A percentile compares a stretch with the other conserved stretches of the same genome.
phyloP scores from a whole-genome alignment of 176 grass and related monocot species.

The Aegilops speltoides region DNA sequence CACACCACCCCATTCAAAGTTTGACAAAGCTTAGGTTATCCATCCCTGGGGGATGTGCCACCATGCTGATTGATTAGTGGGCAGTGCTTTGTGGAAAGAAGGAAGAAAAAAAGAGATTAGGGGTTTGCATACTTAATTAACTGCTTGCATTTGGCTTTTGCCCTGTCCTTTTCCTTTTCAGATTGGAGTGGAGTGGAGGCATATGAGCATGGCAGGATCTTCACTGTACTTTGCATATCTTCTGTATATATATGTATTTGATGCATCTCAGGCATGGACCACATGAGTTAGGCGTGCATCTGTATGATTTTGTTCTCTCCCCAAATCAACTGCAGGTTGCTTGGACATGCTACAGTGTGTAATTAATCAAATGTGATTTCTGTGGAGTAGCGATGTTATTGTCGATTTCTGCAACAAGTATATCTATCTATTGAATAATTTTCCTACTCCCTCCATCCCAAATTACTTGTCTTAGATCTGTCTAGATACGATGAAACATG shows the following conservation, averaged over 20 bases:
- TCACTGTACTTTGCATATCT: conserved; percentile 54
- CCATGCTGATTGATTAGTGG: conserved; percentile 31
- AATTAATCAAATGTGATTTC: neutral
- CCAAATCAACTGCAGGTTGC: conserved; percentile 4
- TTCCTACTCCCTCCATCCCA: too few relatives aligned
- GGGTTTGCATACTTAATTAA: conserved; percentile 10
- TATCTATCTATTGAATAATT: neutral
- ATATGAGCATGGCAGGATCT: conserved; percentile 49
- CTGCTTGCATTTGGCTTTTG: conserved; percentile 38
- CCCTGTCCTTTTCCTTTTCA: conserved; percentile 34
- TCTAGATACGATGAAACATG: too few relatives aligned
- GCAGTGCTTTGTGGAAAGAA: conserved; percentile 13
- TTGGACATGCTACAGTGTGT: neutral
- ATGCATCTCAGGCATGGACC: conserved; percentile 38
- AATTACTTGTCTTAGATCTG: too few relatives aligned
- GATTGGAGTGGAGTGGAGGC: conserved; percentile 39
- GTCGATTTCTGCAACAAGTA: neutral
- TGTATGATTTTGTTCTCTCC: neutral
- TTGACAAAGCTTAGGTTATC: conserved; percentile 76
- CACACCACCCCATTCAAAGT: conserved; percentile 37
- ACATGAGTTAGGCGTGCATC: conserved; percentile 10
- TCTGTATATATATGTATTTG: neutral
- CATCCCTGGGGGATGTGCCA: conserved; percentile 47
- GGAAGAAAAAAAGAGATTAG: neutral
- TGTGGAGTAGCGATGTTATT: neutral